phyloP scores from a whole-genome alignment of 495 filamentous ascomycete genomes.

The Chaetomium tenue region DNA sequence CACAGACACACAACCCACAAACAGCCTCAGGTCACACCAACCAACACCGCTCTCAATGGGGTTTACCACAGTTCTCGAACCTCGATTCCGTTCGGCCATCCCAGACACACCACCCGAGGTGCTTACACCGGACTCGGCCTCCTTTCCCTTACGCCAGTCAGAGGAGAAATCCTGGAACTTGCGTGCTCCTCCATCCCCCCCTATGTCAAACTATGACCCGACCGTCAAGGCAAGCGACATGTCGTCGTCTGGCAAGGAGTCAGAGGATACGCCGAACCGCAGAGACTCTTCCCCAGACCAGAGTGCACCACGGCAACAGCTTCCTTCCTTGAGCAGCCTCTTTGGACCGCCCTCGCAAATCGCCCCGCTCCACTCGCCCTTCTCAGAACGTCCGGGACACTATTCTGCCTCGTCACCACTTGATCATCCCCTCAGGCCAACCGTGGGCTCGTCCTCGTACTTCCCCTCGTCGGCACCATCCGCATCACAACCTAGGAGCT shows the following conservation, averaged over 20 bases:
- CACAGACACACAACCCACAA: constrained; percentile 13
- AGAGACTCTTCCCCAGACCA: constrained; percentile 34
- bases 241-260: constrained; percentile 37
- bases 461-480: constrained; percentile 39
- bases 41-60: constrained; percentile 47
- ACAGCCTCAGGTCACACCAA: constrained; percentile 17
- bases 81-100: constrained; percentile 43
- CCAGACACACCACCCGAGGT: constrained; percentile 48
- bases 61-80: constrained; percentile 46
- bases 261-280: constrained; percentile 35
- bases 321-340: constrained; percentile 55
- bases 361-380: constrained; percentile 45
- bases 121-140: constrained; percentile 44
- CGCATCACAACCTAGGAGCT: constrained; percentile 41
- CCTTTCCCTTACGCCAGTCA: constrained; percentile 38
- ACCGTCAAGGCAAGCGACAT: constrained; percentile 43
- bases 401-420: constrained; percentile 44
- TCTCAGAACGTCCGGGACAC: constrained; percentile 42
- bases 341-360: constrained; percentile 47
- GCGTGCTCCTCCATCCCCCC: constrained; percentile 44
- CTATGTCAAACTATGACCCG: constrained; percentile 55
- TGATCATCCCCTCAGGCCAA: constrained; percentile 41
- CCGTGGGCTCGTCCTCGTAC: constrained; percentile 49
- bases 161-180: constrained; percentile 43
- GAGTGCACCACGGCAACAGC: constrained; percentile 43